Base-by-base conservation (phyloP, 225 moss, liverwort and hornwort genomes). In the Anthoceros angustus region DNA sequence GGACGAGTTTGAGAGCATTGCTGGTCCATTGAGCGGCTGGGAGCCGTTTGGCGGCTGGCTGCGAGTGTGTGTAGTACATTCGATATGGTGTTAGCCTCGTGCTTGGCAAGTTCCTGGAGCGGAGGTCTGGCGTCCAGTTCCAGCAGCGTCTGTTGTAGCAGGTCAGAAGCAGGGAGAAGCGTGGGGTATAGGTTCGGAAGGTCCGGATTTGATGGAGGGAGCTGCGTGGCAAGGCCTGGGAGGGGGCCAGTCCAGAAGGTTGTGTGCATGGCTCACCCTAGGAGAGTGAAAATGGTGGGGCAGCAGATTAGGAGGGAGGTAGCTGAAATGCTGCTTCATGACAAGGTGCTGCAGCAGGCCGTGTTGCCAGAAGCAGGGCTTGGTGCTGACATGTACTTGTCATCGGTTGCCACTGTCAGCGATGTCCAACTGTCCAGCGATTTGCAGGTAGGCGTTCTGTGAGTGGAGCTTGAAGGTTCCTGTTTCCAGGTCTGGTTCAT, bases 251-350 rank as follows among this genome's bases (percentile, higher is more conserved):
- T 23, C 5, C 12, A 23, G 75, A 78, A 79, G 74, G 77, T 92
- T 62, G 75, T 87, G 69, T 86, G 87, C 48, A 98, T 98, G 98
- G 98, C 92, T 41, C 82, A 78, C 68, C 87, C 92, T 24, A 87
- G 89, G 75, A 80, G 92, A 70, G 85, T 98, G 60, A 98, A 98
- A 78, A 98, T 98, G 98, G 98, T 98, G 41, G 83, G 88, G 62
- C 92, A 92, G 79, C 92, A 98, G 71, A 86, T 98, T 26, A 87
- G 85, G 70, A 81, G 89, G 72, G 92, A 98, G 74, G 80, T 98
- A 63, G 92, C 92, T 5, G 85, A 83, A 69, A 89, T 98, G 87
- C 87, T 98, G 42, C 69, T 87, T 65, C 86, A 92, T 72, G 98
- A 98, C 71, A 89, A 81, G 42, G 89, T 98, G 24, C 69, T 98